Evolutionary conservation across 768 basidiomycete species (phyloP).

Genomic region (Lyophyllum semitale): DNA sequence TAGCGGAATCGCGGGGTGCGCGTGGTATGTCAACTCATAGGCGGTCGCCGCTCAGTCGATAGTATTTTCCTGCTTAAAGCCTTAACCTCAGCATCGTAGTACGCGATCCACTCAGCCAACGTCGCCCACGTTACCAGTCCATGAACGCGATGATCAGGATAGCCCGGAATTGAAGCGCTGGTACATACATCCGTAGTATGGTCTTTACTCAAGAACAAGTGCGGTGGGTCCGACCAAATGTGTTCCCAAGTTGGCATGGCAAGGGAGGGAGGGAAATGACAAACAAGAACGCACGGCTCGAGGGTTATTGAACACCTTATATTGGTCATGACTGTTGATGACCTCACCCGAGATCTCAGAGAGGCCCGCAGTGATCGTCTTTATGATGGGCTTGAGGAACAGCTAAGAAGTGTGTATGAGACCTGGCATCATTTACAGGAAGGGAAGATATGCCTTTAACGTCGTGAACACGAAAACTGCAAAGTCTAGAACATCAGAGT

Average conservation of each 20-base stretch:
- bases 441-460: conserved; percentile 56
- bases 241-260: conserved; percentile 3
- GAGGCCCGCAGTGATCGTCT: conserved; percentile 66
- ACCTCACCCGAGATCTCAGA: conserved; percentile 71
- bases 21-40: no score
- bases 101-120: no score
- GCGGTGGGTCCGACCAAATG: conserved; percentile 79
- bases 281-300: conserved; percentile 60
- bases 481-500: background rate
- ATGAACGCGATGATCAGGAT: no score
- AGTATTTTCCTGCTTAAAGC: no score
- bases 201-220: conserved; percentile 88
- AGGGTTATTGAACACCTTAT: conserved; percentile 86
- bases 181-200: no score
- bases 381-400: conserved; percentile 77
- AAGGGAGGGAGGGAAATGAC: conserved; percentile 9
- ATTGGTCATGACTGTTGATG: conserved; percentile 80
- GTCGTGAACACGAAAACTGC: conserved; percentile 82
- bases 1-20: no score
- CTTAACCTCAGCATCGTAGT: no score
- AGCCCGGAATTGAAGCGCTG: no score
- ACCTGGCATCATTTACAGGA: background rate
- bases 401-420: no score
- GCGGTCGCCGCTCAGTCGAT: no score
- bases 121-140: no score